Evolutionary conservation across 2,329 filamentous ascomycete species (phyloP), one percentile per base, ranked within the genome.

Genomic region (Colletotrichum sp.): DNA sequence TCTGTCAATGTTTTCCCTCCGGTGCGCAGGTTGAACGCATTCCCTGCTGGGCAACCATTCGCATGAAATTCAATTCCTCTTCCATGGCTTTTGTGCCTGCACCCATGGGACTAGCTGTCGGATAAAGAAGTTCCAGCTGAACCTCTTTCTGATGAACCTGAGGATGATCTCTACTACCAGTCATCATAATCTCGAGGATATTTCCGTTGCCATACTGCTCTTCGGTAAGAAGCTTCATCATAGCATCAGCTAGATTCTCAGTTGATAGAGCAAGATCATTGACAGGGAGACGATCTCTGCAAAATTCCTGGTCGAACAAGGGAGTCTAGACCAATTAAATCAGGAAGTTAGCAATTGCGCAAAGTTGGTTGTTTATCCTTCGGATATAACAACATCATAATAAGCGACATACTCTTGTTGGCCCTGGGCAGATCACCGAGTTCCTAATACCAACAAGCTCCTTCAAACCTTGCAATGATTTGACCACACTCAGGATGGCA

Each of bases 181-280:
- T 30, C 71, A 74, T 70, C 76, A 78, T 72, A n/a, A 75, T 70
- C 75, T 80, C 78, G 16, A 79, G 34, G 18, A 77, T 67, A 32
- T 76, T 78, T n/a, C 78, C 78, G 36, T 80, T 71, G 39, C 75
- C 78, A 57, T 77, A 79, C 52, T 78, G 72, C 21, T 72, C 59
- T 28, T 77, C 76, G 1, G 68, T 68, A 4, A 78, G 48, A 6
- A 77, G 30, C 13, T 39, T 21, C 34, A 79, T 72, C 70, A 80
- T 77, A 7, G 77, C 61, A 6, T 68, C 63, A 14, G 67, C 48
- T 65, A 67, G 21, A 28, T 66, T 28, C 10, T 55, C 59, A 14
- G 68, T 21, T 7, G 60, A 71, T 36, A 72, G 18, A 14, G 55
- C 26, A 12, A 63, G 57, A 14, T 70, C 36, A 24, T 34, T 12